Percentiles rank a stretch among this genome's conserved stretches.
These are phyloP conservation scores for Fraxinus americana DNA, from an alignment of 257 asterid species.

Conservation along the genomic window DNA sequence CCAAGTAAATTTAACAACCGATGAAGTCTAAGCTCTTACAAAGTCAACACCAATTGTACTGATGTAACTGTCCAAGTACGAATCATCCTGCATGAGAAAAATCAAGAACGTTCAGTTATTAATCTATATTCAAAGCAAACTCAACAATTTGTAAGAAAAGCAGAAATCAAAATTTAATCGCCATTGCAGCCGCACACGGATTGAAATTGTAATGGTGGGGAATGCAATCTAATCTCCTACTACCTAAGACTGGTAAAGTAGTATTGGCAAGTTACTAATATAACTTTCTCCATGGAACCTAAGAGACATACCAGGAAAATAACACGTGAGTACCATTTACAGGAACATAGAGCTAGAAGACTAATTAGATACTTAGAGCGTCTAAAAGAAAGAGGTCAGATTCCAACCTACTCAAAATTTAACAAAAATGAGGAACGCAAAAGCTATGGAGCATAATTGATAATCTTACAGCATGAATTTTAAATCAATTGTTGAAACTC, in stretches of 20 bases:
- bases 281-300: background rate
- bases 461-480: background rate
- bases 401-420: background rate
- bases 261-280: background rate
- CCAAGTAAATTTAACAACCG: conserved; percentile 14
- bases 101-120: conserved; percentile 6
- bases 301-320: background rate
- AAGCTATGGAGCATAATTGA: background rate
- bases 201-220: background rate
- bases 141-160: conserved; percentile 7
- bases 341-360: background rate
- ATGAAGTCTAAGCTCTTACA: conserved; percentile 45
- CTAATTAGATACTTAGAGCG: no score
- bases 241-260: background rate
- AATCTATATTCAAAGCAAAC: conserved; percentile 4
- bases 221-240: background rate
- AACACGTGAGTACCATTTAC: background rate
- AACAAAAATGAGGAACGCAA: background rate
- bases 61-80: conserved; percentile 86
- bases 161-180: background rate
- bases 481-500: background rate
- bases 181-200: background rate
- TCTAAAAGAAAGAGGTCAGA: background rate
- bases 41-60: conserved; percentile 96
- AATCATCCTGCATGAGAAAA: conserved; percentile 62